phyloP scores from a whole-genome alignment of 495 filamentous ascomycete species.

The Aspergillus indologenus region DNA sequence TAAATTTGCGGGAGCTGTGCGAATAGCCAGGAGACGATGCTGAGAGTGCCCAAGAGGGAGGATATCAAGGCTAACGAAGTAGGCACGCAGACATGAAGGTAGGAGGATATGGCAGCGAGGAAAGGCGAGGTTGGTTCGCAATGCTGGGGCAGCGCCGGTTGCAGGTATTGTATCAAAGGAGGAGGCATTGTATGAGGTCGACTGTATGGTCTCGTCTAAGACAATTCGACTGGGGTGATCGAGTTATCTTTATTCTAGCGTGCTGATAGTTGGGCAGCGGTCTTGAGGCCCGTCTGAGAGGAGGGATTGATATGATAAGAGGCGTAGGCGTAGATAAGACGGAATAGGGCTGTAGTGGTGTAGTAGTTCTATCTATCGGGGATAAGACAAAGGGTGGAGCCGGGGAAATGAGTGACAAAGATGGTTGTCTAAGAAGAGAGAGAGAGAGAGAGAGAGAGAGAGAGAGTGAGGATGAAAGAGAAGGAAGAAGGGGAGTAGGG shows the following conservation, averaged over 20 bases:
- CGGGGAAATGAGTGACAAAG: background rate
- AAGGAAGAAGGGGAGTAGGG: background rate
- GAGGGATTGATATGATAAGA: background rate
- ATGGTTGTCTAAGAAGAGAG: background rate
- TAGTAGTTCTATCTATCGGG: background rate
- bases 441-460: constrained; percentile 3
- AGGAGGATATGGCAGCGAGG: constrained; percentile 55
- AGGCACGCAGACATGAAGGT: constrained; percentile 65
- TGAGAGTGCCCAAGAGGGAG: constrained; percentile 59
- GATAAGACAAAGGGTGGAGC: background rate
- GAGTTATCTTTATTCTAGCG: background rate
- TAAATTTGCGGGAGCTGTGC: constrained; percentile 73
- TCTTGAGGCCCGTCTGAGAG: background rate
- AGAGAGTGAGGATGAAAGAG: background rate
- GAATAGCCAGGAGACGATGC: constrained; percentile 73
- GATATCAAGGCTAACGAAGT: constrained; percentile 65
- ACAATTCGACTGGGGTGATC: background rate
- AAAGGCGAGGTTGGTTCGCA: constrained; percentile 62
- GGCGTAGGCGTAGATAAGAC: no score
- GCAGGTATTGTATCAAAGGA: constrained; percentile 29
- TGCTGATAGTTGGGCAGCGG: background rate
- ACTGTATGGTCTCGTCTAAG: background rate
- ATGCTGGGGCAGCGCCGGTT: constrained; percentile 51
- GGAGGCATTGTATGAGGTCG: constrained; percentile 25
- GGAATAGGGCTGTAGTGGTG: background rate